A percentile compares a stretch with the other conserved stretches of the same genome.
Evolutionary conservation across 192 early-diverging fungal species (phyloP).

Genomic region (Coemansia sp.): DNA sequence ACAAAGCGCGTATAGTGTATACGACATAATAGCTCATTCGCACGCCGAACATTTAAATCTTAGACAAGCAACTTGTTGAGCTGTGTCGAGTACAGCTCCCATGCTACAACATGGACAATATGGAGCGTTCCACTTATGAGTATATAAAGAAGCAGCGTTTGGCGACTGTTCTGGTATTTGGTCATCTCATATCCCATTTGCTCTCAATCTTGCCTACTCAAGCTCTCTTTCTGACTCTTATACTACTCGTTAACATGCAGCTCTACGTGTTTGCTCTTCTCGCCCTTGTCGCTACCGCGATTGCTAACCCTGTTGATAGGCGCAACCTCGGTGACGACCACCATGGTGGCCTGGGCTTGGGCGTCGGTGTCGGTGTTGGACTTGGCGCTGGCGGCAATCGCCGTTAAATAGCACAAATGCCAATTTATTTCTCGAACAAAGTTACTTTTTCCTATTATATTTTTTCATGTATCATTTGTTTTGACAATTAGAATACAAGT

Average conservation of each 20-base stretch:
- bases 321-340: neutral
- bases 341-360: neutral
- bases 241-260: conserved; percentile 13
- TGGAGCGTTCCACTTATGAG: neutral
- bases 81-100: too few relatives aligned
- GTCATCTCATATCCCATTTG: neutral
- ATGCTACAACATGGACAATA: neutral
- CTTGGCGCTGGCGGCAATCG: neutral
- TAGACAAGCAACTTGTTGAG: neutral
- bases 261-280: conserved; percentile 10
- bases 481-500: neutral
- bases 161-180: neutral
- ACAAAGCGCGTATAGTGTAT: neutral
- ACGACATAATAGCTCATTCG: neutral
- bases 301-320: neutral
- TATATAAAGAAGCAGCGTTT: neutral
- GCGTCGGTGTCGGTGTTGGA: neutral
- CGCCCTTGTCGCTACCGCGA: conserved; percentile 8
- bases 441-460: neutral
- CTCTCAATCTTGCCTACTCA: neutral
- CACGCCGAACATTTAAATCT: neutral
- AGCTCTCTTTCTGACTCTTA: neutral
- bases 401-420: neutral
- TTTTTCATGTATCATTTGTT: neutral
- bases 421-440: neutral